phyloP scores from a whole-genome alignment of 495 filamentous ascomycete species.

The Aspergillus nidulans region DNA sequence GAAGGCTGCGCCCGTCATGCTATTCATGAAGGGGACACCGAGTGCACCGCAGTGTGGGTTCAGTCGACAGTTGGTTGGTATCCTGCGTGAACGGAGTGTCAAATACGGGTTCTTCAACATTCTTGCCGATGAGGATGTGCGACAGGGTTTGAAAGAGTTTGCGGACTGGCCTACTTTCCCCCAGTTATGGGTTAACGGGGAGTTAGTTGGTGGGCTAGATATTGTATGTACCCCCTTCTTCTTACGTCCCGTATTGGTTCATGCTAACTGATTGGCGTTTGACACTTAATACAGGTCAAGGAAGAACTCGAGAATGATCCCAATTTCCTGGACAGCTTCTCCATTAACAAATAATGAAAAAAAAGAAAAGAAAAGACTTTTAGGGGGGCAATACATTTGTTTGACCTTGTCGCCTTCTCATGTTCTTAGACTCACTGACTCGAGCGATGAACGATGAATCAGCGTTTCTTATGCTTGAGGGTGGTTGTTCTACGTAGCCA shows the following conservation, averaged over 20 bases:
- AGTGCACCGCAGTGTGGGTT: conserved; percentile 92
- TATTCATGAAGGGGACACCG: conserved; percentile 84
- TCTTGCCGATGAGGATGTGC: conserved; percentile 92
- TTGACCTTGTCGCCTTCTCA: background rate
- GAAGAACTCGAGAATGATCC: conserved; percentile 68
- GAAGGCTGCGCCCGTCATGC: conserved; percentile 93
- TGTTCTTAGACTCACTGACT: conserved; percentile 8
- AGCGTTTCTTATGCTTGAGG: background rate
- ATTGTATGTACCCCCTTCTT: conserved; percentile 63
- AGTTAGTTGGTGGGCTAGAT: conserved; percentile 88
- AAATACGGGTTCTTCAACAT: conserved; percentile 99
- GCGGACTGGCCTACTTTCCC: conserved; percentile 97
- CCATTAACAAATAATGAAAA: conserved; percentile 31
- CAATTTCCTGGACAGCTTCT: conserved; percentile 71
- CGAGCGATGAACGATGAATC: conserved; percentile 11
- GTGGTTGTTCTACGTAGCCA: background rate
- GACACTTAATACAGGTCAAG: conserved; percentile 62
- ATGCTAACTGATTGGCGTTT: background rate
- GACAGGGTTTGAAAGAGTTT: conserved; percentile 91
- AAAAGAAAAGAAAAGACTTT: background rate
- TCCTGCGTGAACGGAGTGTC: conserved; percentile 81
- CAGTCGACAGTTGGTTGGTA: conserved; percentile 77
- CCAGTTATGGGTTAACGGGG: conserved; percentile 78
- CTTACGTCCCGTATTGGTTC: conserved; percentile 3
- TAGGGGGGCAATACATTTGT: background rate